Evolutionary conservation across 768 basidiomycete species (phyloP).

Genomic region (Postia placenta): DNA sequence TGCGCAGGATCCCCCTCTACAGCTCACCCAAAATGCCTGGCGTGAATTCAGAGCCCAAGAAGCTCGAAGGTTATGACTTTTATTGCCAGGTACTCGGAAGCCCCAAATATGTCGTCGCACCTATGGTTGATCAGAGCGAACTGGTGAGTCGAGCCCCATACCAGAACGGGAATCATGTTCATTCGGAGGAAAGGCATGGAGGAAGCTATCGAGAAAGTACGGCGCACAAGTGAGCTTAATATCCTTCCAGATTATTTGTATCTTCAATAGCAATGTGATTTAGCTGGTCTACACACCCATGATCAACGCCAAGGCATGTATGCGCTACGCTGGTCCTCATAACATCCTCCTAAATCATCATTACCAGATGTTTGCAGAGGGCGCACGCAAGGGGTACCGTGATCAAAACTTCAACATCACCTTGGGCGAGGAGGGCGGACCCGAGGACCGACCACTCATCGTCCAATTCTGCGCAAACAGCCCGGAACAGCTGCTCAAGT

Average conservation of each 20-base stretch:
- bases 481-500: conserved; percentile 66
- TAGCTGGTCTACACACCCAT: conserved; percentile 94
- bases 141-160: conserved; percentile 49
- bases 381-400: conserved; percentile 47
- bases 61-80: conserved; percentile 76
- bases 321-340: too few species aligned
- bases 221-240: conserved; percentile 65
- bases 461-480: conserved; percentile 95
- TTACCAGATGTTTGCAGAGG: conserved; percentile 60
- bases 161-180: conserved; percentile 1
- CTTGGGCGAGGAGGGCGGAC: conserved; percentile 78
- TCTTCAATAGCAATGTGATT: too few species aligned
- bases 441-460: conserved; percentile 75
- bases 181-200: too few species aligned
- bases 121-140: conserved; percentile 99
- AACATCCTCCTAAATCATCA: too few species aligned
- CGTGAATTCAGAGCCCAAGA: conserved; percentile 19
- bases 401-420: conserved; percentile 62
- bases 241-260: too few species aligned
- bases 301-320: conserved; percentile 83
- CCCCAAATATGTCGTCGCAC: conserved; percentile 88
- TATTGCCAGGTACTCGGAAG: conserved; percentile 73
- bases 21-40: conserved; percentile 2
- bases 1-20: background rate
- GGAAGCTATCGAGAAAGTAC: conserved; percentile 74